Conservation (phyloP, 176 grass and related monocot genomes). For the Oryza officinalis region DNA sequence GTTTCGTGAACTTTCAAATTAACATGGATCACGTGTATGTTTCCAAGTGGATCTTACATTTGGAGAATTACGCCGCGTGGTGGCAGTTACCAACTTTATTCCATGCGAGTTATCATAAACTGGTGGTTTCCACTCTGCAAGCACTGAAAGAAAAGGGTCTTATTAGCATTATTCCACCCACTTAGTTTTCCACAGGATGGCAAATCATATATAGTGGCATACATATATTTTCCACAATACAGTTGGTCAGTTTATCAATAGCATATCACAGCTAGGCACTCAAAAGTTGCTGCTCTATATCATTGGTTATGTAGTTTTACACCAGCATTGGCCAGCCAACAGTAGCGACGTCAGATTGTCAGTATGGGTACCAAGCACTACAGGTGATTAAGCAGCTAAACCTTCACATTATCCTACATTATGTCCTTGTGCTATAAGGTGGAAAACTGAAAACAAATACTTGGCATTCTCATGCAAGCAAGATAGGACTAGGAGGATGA, state of each 20-base stretch:
- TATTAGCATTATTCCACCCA: conserved; percentile 10
- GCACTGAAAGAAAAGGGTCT: conserved; percentile 56
- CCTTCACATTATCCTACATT: not conserved
- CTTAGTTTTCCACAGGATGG: not conserved
- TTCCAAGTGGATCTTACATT: conserved; percentile 60
- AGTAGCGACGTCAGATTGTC: conserved; percentile 14
- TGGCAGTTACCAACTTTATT: conserved; percentile 88
- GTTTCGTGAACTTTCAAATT: not conserved
- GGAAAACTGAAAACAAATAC: conserved; percentile 18
- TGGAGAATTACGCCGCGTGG: conserved; percentile 96
- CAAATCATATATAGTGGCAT: not conserved
- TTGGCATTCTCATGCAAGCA: conserved; percentile 9
- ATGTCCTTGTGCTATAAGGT: not conserved
- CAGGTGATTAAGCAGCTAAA: conserved; percentile 5
- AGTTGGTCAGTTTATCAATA: not conserved
- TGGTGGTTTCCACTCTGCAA: conserved; percentile 99
- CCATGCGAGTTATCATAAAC: conserved; percentile 96
- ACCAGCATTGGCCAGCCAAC: conserved; percentile 7
- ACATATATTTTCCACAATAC: not conserved
- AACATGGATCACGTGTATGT: not conserved
- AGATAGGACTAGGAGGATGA: conserved; percentile 6
- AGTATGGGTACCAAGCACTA: not conserved
- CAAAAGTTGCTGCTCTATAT: not conserved
- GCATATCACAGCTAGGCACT: not conserved
- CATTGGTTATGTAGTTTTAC: not conserved